Evolutionary conservation across 1,284 basidiomycete genomes (phyloP).

Genomic region (Rhodotorula sp.): DNA sequence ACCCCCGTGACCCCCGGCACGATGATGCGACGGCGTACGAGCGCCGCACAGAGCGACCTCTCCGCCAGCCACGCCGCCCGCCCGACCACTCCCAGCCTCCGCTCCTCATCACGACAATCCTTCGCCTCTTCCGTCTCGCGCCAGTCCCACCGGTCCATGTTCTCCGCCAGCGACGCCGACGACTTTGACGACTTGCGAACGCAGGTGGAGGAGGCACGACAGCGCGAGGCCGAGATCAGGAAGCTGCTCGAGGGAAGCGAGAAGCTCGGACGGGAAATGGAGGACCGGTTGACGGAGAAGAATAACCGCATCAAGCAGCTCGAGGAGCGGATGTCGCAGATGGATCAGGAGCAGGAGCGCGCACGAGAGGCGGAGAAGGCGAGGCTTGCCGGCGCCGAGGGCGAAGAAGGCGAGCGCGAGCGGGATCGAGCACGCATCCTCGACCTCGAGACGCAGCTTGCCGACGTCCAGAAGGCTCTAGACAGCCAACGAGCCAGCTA

Average conservation of each 20-base stretch:
- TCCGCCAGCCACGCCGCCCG: constrained; percentile 4
- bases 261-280: constrained; percentile 49
- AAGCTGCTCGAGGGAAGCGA: constrained; percentile 47
- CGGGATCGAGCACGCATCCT: constrained; percentile 26
- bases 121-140: constrained; percentile 33
- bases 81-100: constrained; percentile 19
- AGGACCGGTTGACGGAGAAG: constrained; percentile 26
- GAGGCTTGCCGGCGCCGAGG: constrained; percentile 12
- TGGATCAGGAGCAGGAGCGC: constrained; percentile 21
- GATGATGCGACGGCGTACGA: constrained; percentile 15
- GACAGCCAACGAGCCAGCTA: constrained; percentile 32
- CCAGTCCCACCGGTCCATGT: constrained; percentile 17
- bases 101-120: constrained; percentile 29
- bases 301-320: constrained; percentile 9
- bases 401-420: constrained; percentile 25
- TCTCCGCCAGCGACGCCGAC: background rate
- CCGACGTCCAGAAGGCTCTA: constrained; percentile 38
- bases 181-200: constrained; percentile 56
- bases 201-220: constrained; percentile 56
- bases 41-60: constrained; percentile 13
- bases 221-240: constrained; percentile 44
- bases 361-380: constrained; percentile 8
- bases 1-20: constrained; percentile 25
- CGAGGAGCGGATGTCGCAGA: constrained; percentile 2
- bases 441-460: constrained; percentile 39